A percentile compares a stretch with the other conserved stretches of the same genome.
phyloP scores from a whole-genome alignment of 2,329 filamentous ascomycete species.

The Teratosphaeria gauchensis region DNA sequence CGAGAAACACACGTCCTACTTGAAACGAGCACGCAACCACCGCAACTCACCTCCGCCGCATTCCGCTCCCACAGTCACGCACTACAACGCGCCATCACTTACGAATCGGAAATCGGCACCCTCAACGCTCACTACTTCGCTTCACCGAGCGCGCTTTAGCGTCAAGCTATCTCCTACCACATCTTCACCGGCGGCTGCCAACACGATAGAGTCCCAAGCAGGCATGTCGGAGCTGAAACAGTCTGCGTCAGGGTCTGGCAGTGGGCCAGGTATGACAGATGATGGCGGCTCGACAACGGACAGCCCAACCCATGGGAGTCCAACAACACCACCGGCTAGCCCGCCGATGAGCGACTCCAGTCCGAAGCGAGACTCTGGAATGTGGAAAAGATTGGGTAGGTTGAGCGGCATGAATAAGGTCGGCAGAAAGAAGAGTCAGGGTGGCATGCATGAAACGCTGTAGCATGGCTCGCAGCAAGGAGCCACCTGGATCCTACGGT shows the following conservation, averaged over 20 bases:
- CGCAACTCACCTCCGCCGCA: constrained; percentile 24
- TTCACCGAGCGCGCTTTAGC: constrained; percentile 24
- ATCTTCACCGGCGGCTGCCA: constrained; percentile 17
- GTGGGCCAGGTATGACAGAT: constrained; percentile 45
- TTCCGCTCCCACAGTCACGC: constrained; percentile 17
- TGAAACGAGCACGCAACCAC: constrained; percentile 18
- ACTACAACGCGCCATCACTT: constrained; percentile 10
- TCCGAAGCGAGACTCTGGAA: constrained; percentile 26
- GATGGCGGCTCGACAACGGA: constrained; percentile 56
- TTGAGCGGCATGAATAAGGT: constrained; percentile 26
- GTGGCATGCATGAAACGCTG: constrained; percentile 16
- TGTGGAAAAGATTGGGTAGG: constrained; percentile 31
- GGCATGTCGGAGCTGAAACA: constrained; percentile 17
- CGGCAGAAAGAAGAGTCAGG: constrained; percentile 25
- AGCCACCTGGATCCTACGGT: neutral
- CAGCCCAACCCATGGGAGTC: constrained; percentile 31
- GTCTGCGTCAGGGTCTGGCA: constrained; percentile 31
- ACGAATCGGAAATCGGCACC: constrained; percentile 25
- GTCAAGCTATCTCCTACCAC: constrained; percentile 24
- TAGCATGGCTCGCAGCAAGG: constrained; percentile 1
- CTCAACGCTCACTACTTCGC: constrained; percentile 21
- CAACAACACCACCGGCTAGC: constrained; percentile 67
- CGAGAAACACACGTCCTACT: constrained; percentile 25
- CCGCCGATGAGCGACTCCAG: constrained; percentile 45
- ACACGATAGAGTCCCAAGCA: constrained; percentile 2